Base-by-base conservation (phyloP, 306 rosid genomes). In the Vigna hirtella region DNA sequence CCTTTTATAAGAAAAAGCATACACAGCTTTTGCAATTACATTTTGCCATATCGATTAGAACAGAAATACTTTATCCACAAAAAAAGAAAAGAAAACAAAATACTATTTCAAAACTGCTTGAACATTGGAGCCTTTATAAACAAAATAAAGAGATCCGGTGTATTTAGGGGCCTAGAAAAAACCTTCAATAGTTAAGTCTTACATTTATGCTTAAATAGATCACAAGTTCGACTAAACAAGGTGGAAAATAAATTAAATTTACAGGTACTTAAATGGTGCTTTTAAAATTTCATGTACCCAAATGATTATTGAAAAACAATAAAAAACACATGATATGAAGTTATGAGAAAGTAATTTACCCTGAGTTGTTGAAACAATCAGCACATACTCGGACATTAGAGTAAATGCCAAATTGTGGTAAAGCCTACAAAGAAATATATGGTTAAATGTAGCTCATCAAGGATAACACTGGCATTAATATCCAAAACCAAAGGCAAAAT, bases 331-430 rank as follows among this genome's bases (percentile, higher is more conserved):
- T 5, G 50, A 4, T 18, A 67, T 10, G 48, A 77, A 38, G 75
- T 62, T 64, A 68, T 6, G 28, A 43, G 59, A 13, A 80, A 65
- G 79, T 28, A 36, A 79, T 72, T 86, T 86, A 93, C 99, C 88
- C 77, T 9, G 91, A 73, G 56, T 84, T 74, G 77, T 96, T 93
- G 84, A 86, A 96, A 80, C 99, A 96, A 70, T 91, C 97, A 38
- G 90, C 85, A 66, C 99, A 96, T 82, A 96, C 98, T 74, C 99
- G 87, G 26, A 91, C 98, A 40, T 88, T 42, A 2, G 93, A 85
- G 83, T 88, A 83, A 82, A 96, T 84, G 67, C 92, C 94, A 79
- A 93, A 93, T 65, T 96, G 97, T 7, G 98, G 98, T 56, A 96
- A 83, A 48, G 96, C 92, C 99, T 96, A 14, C 84, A 82, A 26